A percentile compares a stretch with the other conserved stretches of the same genome.
phyloP scores from a whole-genome alignment of 179 eudicot species.

The Spinacia oleracea region DNA sequence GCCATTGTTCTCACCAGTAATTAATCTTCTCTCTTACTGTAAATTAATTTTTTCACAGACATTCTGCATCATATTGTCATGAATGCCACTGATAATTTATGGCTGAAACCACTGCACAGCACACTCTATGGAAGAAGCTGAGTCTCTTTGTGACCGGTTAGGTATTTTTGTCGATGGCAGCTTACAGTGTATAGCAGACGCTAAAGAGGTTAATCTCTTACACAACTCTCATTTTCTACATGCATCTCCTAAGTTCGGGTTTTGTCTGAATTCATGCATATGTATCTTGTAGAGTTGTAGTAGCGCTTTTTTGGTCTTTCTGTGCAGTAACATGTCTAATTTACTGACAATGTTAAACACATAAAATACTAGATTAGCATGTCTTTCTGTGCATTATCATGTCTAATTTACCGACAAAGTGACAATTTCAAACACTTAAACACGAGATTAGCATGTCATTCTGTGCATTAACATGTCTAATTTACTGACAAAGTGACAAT shows the following conservation, averaged over 20 bases:
- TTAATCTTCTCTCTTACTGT: background rate
- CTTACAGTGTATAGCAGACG: slow-evolving; percentile 26
- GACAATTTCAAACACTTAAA: too few species aligned
- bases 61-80: too few species aligned
- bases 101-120: background rate
- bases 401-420: too few species aligned
- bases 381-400: too few species aligned
- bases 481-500: too few species aligned
- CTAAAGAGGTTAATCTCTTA: slow-evolving; percentile 18
- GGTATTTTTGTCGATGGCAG: slow-evolving; percentile 25
- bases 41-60: too few species aligned
- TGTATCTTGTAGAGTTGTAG: background rate
- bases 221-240: background rate
- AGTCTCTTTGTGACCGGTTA: slow-evolving; percentile 30
- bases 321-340: background rate
- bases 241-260: background rate
- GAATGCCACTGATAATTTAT: background rate
- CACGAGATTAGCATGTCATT: too few species aligned
- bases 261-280: background rate
- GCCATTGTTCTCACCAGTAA: slow-evolving; percentile 74
- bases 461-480: too few species aligned
- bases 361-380: too few species aligned
- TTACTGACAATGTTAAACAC: background rate
- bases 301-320: background rate
- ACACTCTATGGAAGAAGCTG: slow-evolving; percentile 30